Evolutionary conservation across 768 basidiomycete species (phyloP).

Genomic region (Myochromella boudieri): DNA sequence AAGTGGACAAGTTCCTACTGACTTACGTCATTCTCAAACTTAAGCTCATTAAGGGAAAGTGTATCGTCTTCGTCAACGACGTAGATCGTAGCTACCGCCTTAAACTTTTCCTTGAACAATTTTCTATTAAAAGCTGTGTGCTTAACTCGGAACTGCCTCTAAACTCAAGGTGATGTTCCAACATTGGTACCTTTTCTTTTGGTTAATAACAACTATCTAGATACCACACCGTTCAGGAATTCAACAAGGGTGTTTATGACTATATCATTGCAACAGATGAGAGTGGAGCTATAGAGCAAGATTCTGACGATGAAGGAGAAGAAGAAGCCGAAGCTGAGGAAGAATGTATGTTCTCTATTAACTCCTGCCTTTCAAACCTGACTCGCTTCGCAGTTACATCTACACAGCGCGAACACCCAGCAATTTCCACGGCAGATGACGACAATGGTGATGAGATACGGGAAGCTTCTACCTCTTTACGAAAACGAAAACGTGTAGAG

Average conservation of each 20-base stretch:
- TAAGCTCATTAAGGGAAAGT: slow-evolving; percentile 94
- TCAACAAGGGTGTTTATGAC: slow-evolving; percentile 97
- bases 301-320: slow-evolving; percentile 48
- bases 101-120: slow-evolving; percentile 98
- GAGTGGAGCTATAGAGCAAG: slow-evolving; percentile 48
- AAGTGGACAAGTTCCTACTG: slow-evolving; percentile 96
- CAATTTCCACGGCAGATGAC: slow-evolving; percentile 18
- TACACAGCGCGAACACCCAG: slow-evolving; percentile 51
- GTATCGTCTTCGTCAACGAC: slow-evolving; percentile 94
- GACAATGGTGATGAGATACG: slow-evolving; percentile 19
- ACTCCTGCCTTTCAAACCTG: neutral
- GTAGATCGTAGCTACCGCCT: slow-evolving; percentile 93
- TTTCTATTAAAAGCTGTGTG: slow-evolving; percentile 94
- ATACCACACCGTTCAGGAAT: slow-evolving; percentile 97
- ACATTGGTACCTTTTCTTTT: neutral
- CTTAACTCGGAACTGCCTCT: slow-evolving; percentile 94
- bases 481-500: slow-evolving; percentile 63
- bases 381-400: slow-evolving; percentile 43
- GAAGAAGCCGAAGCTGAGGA: slow-evolving; percentile 35
- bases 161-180: slow-evolving; percentile 76
- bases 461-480: slow-evolving; percentile 20
- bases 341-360: slow-evolving; percentile 27
- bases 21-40: slow-evolving; percentile 96
- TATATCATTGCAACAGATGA: slow-evolving; percentile 99
- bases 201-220: slow-evolving; percentile 32